These are phyloP conservation scores for Priceomyces haplophilus DNA, from an alignment of 805 yeast genomes.

Conservation along the genomic window DNA sequence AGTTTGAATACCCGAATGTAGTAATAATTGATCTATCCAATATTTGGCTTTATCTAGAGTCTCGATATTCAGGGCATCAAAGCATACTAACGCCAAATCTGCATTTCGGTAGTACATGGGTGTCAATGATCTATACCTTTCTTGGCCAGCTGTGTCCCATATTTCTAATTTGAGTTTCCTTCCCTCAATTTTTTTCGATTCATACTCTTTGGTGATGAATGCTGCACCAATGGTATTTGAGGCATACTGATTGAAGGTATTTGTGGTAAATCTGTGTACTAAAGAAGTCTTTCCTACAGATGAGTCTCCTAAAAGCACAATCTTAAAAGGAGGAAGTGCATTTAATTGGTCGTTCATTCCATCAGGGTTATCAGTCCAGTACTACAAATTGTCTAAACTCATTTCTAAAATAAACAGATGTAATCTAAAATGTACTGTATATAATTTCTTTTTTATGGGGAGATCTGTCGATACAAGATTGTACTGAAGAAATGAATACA, in stretches of 20 bases:
- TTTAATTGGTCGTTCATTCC: background rate
- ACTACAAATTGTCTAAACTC: too few species aligned
- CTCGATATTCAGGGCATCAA: slow-evolving; percentile 59
- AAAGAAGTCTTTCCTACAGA: slow-evolving; percentile 70
- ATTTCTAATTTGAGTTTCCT: slow-evolving; percentile 62
- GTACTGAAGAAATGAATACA: too few species aligned
- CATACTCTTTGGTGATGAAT: slow-evolving; percentile 70
- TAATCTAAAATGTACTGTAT: too few species aligned
- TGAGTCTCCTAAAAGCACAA: slow-evolving; percentile 51
- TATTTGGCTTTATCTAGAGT: slow-evolving; percentile 70
- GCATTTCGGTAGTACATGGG: slow-evolving; percentile 84
- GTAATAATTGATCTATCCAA: slow-evolving; percentile 80
- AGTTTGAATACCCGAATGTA: slow-evolving; percentile 21
- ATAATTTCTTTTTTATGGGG: too few species aligned
- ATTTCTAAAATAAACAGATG: too few species aligned
- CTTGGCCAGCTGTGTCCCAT: slow-evolving; percentile 90
- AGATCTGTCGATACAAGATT: too few species aligned
- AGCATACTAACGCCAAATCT: slow-evolving; percentile 73
- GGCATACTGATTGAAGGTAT: slow-evolving; percentile 71
- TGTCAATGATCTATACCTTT: slow-evolving; percentile 70
- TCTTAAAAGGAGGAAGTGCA: slow-evolving; percentile 28
- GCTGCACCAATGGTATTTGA: slow-evolving; percentile 99
- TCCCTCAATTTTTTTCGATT: slow-evolving; percentile 21
- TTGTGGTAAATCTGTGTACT: slow-evolving; percentile 71
- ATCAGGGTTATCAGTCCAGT: background rate